These are phyloP conservation scores for Zymoseptoria pseudotritici DNA, from an alignment of 2,329 filamentous ascomycete genomes.

Conservation along the genomic window DNA sequence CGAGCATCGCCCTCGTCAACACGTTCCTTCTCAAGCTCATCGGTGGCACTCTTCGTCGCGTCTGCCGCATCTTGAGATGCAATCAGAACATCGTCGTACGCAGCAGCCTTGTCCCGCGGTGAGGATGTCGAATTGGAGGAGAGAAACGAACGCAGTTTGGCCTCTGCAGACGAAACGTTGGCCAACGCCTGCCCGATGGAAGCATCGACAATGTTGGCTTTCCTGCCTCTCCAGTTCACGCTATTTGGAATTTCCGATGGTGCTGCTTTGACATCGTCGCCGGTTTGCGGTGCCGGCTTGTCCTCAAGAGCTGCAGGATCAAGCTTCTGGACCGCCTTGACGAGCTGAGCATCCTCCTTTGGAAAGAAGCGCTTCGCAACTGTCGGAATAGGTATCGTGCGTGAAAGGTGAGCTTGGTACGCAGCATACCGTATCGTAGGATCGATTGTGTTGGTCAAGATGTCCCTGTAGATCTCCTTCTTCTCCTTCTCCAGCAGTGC, in stretches of 20 bases:
- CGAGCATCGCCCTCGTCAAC: slow-evolving; percentile 74
- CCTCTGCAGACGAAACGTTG: slow-evolving; percentile 53
- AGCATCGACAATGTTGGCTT: slow-evolving; percentile 85
- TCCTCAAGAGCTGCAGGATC: slow-evolving; percentile 62
- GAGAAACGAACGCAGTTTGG: slow-evolving; percentile 43
- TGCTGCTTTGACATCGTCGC: slow-evolving; percentile 18
- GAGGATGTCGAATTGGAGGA: slow-evolving; percentile 35
- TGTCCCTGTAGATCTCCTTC: slow-evolving; percentile 76
- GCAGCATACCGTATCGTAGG: slow-evolving; percentile 91
- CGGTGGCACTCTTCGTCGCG: slow-evolving; percentile 85
- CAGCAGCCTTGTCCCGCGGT: slow-evolving; percentile 62
- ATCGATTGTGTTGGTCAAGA: slow-evolving; percentile 79
- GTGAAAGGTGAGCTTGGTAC: slow-evolving; percentile 81
- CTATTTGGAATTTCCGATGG: slow-evolving; percentile 55
- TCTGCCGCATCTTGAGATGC: slow-evolving; percentile 91
- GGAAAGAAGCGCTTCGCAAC: slow-evolving; percentile 77
- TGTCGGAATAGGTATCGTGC: slow-evolving; percentile 71
- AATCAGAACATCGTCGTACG: slow-evolving; percentile 85
- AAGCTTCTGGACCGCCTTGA: slow-evolving; percentile 60
- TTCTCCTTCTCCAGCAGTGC: slow-evolving; percentile 60
- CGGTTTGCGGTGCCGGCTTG: slow-evolving; percentile 27
- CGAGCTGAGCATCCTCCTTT: slow-evolving; percentile 52
- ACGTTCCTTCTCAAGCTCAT: slow-evolving; percentile 77
- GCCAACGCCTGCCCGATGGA: slow-evolving; percentile 80
- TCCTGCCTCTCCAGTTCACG: slow-evolving; percentile 77